Conservation (phyloP, 164 flowering plant species). For the Stephania yunnanensis region DNA sequence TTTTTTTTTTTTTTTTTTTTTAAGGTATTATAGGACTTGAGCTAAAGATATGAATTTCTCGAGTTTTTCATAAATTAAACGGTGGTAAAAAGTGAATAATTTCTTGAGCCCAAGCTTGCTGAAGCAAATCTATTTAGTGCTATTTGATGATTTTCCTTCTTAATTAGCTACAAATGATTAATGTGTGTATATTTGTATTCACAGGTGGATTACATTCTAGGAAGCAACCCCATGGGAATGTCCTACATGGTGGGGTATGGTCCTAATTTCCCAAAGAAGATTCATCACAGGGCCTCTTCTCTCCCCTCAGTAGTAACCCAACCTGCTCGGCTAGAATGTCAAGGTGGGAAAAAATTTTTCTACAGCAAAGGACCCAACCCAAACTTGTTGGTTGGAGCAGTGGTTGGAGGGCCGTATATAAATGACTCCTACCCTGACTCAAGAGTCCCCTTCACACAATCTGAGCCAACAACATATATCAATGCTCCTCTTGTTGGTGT, state of each 20-base stretch:
- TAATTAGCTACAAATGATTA: not conserved
- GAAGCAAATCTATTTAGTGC: too few relatives aligned
- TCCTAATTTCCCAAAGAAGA: conserved; percentile 38
- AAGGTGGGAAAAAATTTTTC: conserved; percentile 36
- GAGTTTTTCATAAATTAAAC: too few relatives aligned
- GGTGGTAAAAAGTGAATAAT: too few relatives aligned
- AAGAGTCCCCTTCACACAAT: conserved; percentile 25
- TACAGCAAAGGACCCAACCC: conserved; percentile 34
- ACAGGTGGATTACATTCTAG: conserved; percentile 61
- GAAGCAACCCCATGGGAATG: conserved; percentile 53
- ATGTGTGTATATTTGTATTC: not conserved
- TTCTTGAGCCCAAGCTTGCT: too few relatives aligned
- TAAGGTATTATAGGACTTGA: too few relatives aligned
- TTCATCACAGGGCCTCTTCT: conserved; percentile 63
- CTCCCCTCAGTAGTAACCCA: conserved; percentile 39
- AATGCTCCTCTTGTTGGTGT: conserved; percentile 73
- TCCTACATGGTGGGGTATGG: conserved; percentile 89
- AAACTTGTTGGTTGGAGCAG: conserved; percentile 49
- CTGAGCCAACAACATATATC: conserved; percentile 67
- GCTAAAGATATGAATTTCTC: too few relatives aligned
- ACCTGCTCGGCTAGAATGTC: conserved; percentile 33
- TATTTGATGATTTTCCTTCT: too few relatives aligned
- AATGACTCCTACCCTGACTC: conserved; percentile 40
- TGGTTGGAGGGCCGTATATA: conserved; percentile 57
- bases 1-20: too few relatives aligned